phyloP scores from a whole-genome alignment of 169 alveolate species.

The Neospora caninum region DNA sequence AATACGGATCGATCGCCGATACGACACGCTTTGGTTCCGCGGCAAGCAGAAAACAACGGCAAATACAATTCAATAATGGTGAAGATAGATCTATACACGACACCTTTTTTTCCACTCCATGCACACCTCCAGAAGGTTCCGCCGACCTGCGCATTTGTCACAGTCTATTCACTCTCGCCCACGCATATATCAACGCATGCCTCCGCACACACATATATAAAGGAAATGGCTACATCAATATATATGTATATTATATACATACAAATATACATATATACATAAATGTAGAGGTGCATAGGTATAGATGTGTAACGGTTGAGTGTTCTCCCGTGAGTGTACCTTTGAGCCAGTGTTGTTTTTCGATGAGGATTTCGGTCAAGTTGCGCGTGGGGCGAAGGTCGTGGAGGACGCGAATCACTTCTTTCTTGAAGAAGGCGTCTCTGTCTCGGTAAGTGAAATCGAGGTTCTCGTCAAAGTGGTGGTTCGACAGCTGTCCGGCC shows the following conservation, averaged over 20 bases:
- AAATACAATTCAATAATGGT: too few relatives aligned
- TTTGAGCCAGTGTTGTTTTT: conserved; percentile 79
- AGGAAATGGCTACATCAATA: background rate
- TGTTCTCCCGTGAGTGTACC: conserved; percentile 52
- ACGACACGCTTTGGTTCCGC: background rate
- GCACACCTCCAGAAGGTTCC: too few relatives aligned
- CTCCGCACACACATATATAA: too few relatives aligned
- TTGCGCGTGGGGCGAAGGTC: conserved; percentile 83
- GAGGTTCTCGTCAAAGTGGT: conserved; percentile 86
- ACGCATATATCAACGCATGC: too few relatives aligned
- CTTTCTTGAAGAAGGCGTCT: conserved; percentile 85
- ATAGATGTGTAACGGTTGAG: background rate
- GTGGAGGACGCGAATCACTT: conserved; percentile 76
- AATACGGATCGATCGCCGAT: conserved; percentile 1
- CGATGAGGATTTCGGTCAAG: conserved; percentile 81
- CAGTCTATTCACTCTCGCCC: too few relatives aligned
- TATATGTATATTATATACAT: too few relatives aligned
- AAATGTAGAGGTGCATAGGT: background rate
- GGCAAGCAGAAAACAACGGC: background rate
- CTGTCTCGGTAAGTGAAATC: conserved; percentile 79
- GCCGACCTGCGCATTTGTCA: too few relatives aligned
- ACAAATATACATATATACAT: too few relatives aligned
- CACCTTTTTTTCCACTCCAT: too few relatives aligned
- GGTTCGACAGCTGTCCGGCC: conserved; percentile 85
- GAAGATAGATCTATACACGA: too few relatives aligned